Base-by-base conservation (phyloP, 2,329 filamentous ascomycete genomes). In the Epicoccum nigrum region DNA sequence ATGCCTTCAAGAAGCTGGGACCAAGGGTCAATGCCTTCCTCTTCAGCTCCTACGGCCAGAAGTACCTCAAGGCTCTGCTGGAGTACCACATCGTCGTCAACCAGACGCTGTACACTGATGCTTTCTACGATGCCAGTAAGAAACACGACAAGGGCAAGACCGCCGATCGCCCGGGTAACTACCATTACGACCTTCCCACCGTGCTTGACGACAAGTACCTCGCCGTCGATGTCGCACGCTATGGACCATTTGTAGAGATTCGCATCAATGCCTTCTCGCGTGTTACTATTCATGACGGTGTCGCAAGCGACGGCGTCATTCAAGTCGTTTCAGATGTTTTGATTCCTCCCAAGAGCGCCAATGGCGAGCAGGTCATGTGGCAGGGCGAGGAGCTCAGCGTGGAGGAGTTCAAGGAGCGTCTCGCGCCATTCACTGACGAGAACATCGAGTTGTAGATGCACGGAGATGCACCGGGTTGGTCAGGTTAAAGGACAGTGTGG, bases 31-130 rank as follows among this genome's bases (percentile, higher is more conserved):
- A 93, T 67, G 89, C 86, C 17, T 97, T 96, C 80, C 79, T 97
- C 4, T 97, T 97, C 81, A 89, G 87, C 51, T 78, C 83, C 21
- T 82, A 80, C 44, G 92, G 92, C 1, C 78, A 82, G 57, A 86
- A 86, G 71, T 96, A 90, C 69, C 82, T 97, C 15, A 85, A 83
- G 59, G 90, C 90, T 0, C 77, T 96, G 37, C 78, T 95, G 13
- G 79, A 90, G 76, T 95, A 95, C 69, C 89, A 93, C 65, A 81
- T 92, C 40, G 87, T 88, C 1, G 81, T 85, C 33, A 84, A 89
- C 64, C 81, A 86, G 52, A 92, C 89, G 0, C 76, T 96, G 0
- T 97, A 96, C 78, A 90, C 87, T 5, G 92, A 96, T 67, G 88
- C 86, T 4, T 89, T 87, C 68, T 94, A 92, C 76, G 80, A 81